A percentile compares a stretch with the other conserved stretches of the same genome.
phyloP scores from a whole-genome alignment of 2,329 filamentous ascomycete species.

The Onygena corvina region DNA sequence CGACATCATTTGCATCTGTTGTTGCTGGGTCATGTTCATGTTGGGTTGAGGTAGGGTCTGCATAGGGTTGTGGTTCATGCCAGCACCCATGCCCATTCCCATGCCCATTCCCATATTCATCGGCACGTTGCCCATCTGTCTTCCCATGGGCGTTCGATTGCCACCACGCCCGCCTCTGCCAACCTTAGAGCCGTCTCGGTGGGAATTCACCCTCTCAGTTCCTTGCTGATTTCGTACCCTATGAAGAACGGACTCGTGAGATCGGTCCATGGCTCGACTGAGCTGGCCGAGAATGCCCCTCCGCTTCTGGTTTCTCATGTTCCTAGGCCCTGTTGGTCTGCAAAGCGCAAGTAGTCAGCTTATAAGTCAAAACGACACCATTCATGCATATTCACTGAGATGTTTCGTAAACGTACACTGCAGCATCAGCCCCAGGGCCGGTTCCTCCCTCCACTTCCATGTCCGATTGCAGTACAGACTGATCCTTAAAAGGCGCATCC shows the following conservation, averaged over 20 bases:
- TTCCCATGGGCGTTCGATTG: slow-evolving; percentile 35
- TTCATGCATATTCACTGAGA: neutral
- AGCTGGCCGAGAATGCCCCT: slow-evolving; percentile 68
- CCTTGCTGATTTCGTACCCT: slow-evolving; percentile 62
- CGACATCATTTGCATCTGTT: slow-evolving; percentile 62
- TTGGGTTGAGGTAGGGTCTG: slow-evolving; percentile 35
- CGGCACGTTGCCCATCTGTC: slow-evolving; percentile 26
- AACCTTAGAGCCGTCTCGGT: slow-evolving; percentile 62
- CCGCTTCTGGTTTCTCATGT: slow-evolving; percentile 68
- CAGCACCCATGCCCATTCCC: slow-evolving; percentile 21
- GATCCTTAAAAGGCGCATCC: slow-evolving; percentile 9
- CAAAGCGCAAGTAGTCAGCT: neutral
- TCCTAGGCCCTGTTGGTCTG: slow-evolving; percentile 87
- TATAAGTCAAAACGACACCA: slow-evolving; percentile 35
- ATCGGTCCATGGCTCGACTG: slow-evolving; percentile 68
- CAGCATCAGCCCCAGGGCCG: slow-evolving; percentile 18
- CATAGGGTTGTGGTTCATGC: slow-evolving; percentile 21
- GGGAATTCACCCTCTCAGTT: slow-evolving; percentile 68
- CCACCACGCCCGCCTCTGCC: slow-evolving; percentile 45
- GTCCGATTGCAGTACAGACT: slow-evolving; percentile 39
- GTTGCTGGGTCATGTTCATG: slow-evolving; percentile 49
- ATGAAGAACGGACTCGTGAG: slow-evolving; percentile 62
- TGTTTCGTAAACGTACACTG: slow-evolving; percentile 24
- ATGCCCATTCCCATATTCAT: slow-evolving; percentile 33
- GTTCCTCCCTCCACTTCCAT: slow-evolving; percentile 56